A percentile compares a stretch with the other conserved stretches of the same genome.
These are phyloP conservation scores for Populus nigra DNA, from an alignment of 345 rosid genomes.

Conservation along the genomic window DNA sequence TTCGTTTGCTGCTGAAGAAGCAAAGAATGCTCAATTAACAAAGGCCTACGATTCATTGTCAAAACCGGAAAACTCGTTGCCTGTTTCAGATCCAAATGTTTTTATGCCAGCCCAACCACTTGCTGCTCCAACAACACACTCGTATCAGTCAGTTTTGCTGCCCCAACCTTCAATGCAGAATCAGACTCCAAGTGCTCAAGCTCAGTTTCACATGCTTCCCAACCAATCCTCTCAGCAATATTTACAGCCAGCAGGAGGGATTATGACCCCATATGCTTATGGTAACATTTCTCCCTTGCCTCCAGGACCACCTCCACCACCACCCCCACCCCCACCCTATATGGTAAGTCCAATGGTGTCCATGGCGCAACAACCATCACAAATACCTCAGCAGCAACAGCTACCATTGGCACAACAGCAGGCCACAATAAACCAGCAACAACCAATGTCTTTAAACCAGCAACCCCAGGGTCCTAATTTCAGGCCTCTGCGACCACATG, in stretches of 20 bases:
- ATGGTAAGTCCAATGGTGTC: conserved; percentile 54
- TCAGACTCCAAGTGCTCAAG: conserved; percentile 50
- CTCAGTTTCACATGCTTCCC: conserved; percentile 60
- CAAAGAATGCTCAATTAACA: conserved; percentile 55
- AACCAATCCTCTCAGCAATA: conserved; percentile 55
- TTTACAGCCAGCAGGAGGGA: conserved; percentile 51
- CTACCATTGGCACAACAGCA: conserved; percentile 30
- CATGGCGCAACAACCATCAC: conserved; percentile 37
- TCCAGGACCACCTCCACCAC: conserved; percentile 55
- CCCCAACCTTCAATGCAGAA: conserved; percentile 40
- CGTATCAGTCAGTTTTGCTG: conserved; percentile 40
- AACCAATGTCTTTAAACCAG: conserved; percentile 26
- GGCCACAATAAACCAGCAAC: conserved; percentile 29
- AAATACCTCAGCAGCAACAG: conserved; percentile 44
- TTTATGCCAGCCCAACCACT: conserved; percentile 43
- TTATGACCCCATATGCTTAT: conserved; percentile 53
- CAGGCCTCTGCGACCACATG: conserved; percentile 67
- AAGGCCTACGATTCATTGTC: conserved; percentile 25
- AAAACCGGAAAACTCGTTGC: conserved; percentile 43
- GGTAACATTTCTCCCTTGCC: conserved; percentile 59
- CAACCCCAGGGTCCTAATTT: conserved; percentile 49
- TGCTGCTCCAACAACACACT: conserved; percentile 36
- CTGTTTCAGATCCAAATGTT: conserved; percentile 43
- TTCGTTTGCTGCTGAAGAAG: conserved; percentile 90
- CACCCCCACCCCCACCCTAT: conserved; percentile 40